Conservation (phyloP, 164 flowering plant species). For the Warburgia ugandensis region DNA sequence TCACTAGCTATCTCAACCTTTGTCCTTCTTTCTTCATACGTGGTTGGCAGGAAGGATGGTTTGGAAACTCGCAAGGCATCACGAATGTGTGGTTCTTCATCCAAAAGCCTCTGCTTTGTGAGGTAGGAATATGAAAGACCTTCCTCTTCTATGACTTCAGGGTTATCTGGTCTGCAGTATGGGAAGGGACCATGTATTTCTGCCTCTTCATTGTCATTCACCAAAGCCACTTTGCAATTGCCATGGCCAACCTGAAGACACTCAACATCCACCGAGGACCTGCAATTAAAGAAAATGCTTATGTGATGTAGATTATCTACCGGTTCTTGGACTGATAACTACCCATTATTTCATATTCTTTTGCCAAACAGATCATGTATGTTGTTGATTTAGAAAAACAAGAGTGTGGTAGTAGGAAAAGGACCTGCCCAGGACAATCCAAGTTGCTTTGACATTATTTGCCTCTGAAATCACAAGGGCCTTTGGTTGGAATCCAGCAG, state of each 20-base stretch:
- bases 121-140: conserved; percentile 1
- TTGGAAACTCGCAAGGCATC: background rate
- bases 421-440: conserved; percentile 35
- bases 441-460: conserved; percentile 18
- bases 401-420: background rate
- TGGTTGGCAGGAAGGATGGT: background rate
- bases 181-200: conserved; percentile 5
- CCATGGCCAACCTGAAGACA: conserved; percentile 11
- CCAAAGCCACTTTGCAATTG: conserved; percentile 19
- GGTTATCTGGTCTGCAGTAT: background rate
- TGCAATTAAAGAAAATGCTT: conserved; percentile 14
- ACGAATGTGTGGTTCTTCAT: conserved; percentile 7
- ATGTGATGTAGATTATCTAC: background rate
- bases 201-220: conserved; percentile 21
- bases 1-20: background rate
- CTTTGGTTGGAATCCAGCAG: conserved; percentile 19
- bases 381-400: background rate
- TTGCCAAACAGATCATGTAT: background rate
- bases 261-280: conserved; percentile 23
- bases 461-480: conserved; percentile 25
- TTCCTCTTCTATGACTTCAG: background rate
- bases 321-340: too few relatives aligned
- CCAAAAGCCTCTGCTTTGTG: background rate
- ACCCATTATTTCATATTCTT: background rate
- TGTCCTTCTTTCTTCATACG: background rate